A percentile compares a stretch with the other conserved stretches of the same genome.
Conservation (phyloP, 495 filamentous ascomycete species). For the Pyronema omphalodes region DNA sequence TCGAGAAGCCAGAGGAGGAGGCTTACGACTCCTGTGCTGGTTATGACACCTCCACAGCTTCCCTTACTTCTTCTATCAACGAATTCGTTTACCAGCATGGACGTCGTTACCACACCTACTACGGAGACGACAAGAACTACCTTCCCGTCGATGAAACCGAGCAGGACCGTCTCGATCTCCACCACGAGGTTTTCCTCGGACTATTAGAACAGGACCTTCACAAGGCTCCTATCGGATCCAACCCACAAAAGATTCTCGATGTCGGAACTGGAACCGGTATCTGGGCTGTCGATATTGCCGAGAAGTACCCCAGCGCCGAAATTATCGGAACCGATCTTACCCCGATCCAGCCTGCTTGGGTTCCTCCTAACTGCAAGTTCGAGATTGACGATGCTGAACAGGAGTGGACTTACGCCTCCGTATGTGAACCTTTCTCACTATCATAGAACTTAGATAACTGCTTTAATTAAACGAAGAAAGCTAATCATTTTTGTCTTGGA, state of each 20-base stretch:
- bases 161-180: constrained; percentile 18
- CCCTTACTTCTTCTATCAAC: constrained; percentile 27
- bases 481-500: no score
- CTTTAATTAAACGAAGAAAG: no score
- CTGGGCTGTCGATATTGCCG: constrained; percentile 75
- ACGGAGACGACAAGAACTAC: not conserved
- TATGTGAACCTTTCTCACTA: no score
- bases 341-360: no score
- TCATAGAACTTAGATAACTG: no score
- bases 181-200: constrained; percentile 7
- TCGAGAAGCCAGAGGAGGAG: not conserved
- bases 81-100: constrained; percentile 32
- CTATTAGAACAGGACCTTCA: constrained; percentile 29
- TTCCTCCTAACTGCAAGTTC: no score
- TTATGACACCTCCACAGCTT: constrained; percentile 15
- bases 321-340: constrained; percentile 54
- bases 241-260: constrained; percentile 32
- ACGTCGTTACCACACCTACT: constrained; percentile 37
- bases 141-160: constrained; percentile 22
- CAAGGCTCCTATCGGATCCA: constrained; percentile 25
- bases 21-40: not conserved
- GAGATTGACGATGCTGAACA: no score
- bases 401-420: no score
- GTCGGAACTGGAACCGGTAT: constrained; percentile 80
- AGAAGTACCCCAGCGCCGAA: constrained; percentile 41